Conservation (phyloP, 2,329 filamentous ascomycete genomes). For the Graphium sp. region DNA sequence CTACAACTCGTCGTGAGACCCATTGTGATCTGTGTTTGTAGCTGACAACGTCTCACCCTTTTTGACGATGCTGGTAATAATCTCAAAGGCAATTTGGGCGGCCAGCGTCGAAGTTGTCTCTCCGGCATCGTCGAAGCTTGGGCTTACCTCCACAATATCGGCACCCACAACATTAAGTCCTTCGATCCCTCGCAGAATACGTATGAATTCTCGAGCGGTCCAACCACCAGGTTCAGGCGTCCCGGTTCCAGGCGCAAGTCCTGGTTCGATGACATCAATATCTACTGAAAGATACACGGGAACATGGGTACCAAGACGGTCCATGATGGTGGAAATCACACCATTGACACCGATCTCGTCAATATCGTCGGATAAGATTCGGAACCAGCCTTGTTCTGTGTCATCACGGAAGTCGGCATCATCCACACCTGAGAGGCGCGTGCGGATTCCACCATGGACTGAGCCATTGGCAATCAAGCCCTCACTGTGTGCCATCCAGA, state of each 20-base stretch:
- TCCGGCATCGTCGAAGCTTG: conserved; percentile 61
- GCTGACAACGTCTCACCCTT: too few species aligned
- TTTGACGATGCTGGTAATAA: conserved; percentile 62
- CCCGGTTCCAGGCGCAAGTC: conserved; percentile 53
- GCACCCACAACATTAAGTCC: conserved; percentile 72
- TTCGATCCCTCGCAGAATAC: conserved; percentile 69
- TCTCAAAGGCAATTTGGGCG: conserved; percentile 67
- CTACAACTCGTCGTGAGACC: too few species aligned
- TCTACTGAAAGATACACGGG: conserved; percentile 70
- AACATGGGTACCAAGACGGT: conserved; percentile 52
- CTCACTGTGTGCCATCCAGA: conserved; percentile 73
- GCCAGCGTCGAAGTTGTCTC: conserved; percentile 67
- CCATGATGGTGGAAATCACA: conserved; percentile 53
- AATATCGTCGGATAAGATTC: conserved; percentile 71
- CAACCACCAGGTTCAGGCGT: conserved; percentile 84
- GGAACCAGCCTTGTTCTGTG: conserved; percentile 54
- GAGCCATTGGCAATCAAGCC: conserved; percentile 59
- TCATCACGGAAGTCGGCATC: conserved; percentile 54
- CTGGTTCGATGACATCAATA: conserved; percentile 73
- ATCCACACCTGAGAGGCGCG: conserved; percentile 47
- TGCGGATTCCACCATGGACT: conserved; percentile 72
- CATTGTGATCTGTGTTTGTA: too few species aligned
- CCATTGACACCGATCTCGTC: conserved; percentile 63
- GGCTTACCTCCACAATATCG: conserved; percentile 78
- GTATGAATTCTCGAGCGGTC: conserved; percentile 76